These are phyloP conservation scores for Styphnolobium japonicum DNA, from an alignment of 306 rosid genomes.

Conservation along the genomic window DNA sequence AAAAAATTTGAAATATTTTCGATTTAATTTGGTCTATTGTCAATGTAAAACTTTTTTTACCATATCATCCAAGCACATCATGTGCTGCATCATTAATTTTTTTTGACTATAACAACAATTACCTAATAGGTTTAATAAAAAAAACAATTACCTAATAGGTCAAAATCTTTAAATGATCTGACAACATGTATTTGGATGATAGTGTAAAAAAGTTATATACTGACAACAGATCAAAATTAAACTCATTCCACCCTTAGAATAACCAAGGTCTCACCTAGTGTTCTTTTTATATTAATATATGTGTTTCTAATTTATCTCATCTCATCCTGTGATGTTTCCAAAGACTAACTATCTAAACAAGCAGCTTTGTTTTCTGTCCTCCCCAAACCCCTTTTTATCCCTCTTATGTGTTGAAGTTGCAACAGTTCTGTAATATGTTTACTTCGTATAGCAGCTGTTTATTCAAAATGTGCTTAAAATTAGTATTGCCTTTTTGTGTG, in stretches of 20 bases:
- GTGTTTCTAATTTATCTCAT: background rate
- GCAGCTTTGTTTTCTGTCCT: background rate
- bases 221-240: background rate
- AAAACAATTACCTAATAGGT: background rate
- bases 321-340: conserved; percentile 11
- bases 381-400: background rate
- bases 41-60: background rate
- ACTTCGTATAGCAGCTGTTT: background rate
- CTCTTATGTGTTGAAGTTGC: background rate
- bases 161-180: background rate
- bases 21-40: background rate
- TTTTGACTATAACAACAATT: too few relatives aligned
- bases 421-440: background rate
- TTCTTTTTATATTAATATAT: background rate
- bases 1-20: background rate
- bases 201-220: background rate
- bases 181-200: background rate
- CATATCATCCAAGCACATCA: too few relatives aligned
- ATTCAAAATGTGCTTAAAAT: background rate
- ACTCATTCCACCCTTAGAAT: background rate
- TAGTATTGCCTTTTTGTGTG: conserved; percentile 12
- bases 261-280: background rate
- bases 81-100: too few relatives aligned
- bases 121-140: background rate
- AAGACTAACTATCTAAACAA: conserved; percentile 2